Evolutionary conservation across 2,329 filamentous ascomycete genomes (phyloP), one percentile per base, ranked within the genome.

Genomic region (Fusarium camptoceras): DNA sequence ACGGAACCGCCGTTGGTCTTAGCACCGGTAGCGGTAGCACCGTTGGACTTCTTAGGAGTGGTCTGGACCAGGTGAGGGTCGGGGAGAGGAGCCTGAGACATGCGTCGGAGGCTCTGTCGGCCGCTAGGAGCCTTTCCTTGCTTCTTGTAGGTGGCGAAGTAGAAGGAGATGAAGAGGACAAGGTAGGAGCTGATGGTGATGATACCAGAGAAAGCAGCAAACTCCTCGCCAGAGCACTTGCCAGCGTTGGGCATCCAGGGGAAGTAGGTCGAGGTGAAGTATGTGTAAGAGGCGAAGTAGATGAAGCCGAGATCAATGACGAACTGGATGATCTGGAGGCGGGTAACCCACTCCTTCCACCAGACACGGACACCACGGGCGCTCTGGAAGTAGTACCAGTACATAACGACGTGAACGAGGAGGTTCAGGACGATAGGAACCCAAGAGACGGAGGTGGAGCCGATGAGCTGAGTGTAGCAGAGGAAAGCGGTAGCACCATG

Each of bases 351-450:
- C 85, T 98, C 94, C 92, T 98, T 98, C 95, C 95, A 98, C 94
- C 94, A 98, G 83, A 98, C 96, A 78, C 91, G 91, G 82, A 98
- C 89, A 75, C 96, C 96, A 75, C 95, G 94, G 58, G 95, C 94
- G 78, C 93, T 95, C 88, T 98, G 95, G 91, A 98, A 98, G 89
- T 98, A 98, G 90, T 98, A 98, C 94, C 94, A 98, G 91, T 98
- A 98, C 95, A 98, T 98, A 80, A 98, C 92, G 63, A 98, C 95
- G 84, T 98, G 95, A 58, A 98, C 95, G 70, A 89, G 89, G 78
- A 98, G 84, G 88, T 98, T 98, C 76, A 98, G 89, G 56, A 89
- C 91, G 80, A 98, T 98, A 68, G 92, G 91, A 59, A 97, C 93
- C 95, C 95, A 98, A 66, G 94, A 97, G 60, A 98, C 95, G 44